phyloP scores from a whole-genome alignment of 1,284 basidiomycete species.

The Tranzscheliella williamsii region DNA sequence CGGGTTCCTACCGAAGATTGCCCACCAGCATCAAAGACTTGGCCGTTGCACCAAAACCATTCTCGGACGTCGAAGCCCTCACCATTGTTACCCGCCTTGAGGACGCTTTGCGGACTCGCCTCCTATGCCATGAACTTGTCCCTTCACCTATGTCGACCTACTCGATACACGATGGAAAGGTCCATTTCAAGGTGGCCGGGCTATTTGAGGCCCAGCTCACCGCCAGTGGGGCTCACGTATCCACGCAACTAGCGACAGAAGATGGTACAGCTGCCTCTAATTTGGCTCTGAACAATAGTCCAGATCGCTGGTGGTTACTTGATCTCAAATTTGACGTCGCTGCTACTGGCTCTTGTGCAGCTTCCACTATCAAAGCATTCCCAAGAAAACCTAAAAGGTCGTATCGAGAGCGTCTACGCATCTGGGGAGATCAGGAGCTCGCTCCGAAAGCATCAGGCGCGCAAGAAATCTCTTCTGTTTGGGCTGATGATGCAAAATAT shows the following conservation, averaged over 20 bases:
- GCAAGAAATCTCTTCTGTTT: too few relatives aligned
- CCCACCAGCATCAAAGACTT: slow-evolving; percentile 75
- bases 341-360: slow-evolving; percentile 36
- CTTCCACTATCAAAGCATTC: slow-evolving; percentile 14
- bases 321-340: slow-evolving; percentile 48
- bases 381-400: slow-evolving; percentile 40
- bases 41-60: slow-evolving; percentile 67
- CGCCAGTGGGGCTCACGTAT: slow-evolving; percentile 7
- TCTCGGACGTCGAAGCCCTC: slow-evolving; percentile 71
- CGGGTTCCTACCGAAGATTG: slow-evolving; percentile 77
- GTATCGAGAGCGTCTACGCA: slow-evolving; percentile 31
- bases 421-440: slow-evolving; percentile 44
- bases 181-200: slow-evolving; percentile 72
- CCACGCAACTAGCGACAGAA: background rate
- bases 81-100: slow-evolving; percentile 74
- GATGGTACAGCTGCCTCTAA: background rate
- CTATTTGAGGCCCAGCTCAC: slow-evolving; percentile 70
- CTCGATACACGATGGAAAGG: slow-evolving; percentile 77
- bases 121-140: slow-evolving; percentile 62
- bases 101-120: slow-evolving; percentile 73
- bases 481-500: too few relatives aligned
- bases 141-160: slow-evolving; percentile 65
- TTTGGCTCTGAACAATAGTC: background rate
- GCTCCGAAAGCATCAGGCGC: slow-evolving; percentile 10
- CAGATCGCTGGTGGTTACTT: slow-evolving; percentile 57